Conservation (phyloP, 1,139 yeast genomes). For the Suhomyces kunorum region DNA sequence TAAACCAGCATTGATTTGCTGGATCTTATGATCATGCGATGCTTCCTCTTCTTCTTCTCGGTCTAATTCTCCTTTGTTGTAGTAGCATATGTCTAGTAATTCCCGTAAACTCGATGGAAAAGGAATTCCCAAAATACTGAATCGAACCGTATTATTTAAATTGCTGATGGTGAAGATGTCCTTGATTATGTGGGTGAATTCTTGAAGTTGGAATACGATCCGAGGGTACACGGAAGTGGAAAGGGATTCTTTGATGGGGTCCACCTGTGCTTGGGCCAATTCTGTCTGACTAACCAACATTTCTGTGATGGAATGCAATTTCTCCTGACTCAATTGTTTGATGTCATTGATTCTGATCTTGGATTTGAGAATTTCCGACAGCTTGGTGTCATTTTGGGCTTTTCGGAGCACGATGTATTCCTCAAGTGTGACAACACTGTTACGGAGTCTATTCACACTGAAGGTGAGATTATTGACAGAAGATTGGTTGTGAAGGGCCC, state of each 20-base stretch:
- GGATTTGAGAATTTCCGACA: constrained; percentile 28
- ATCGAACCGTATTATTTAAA: constrained; percentile 24
- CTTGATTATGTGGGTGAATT: constrained; percentile 22
- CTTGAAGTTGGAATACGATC: constrained; percentile 22
- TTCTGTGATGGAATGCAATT: constrained; percentile 19
- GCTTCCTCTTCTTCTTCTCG: constrained; percentile 12
- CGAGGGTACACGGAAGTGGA: constrained; percentile 25
- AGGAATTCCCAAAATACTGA: constrained; percentile 38
- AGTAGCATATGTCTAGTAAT: constrained; percentile 34
- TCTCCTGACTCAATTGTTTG: constrained; percentile 22
- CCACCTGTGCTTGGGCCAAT: constrained; percentile 30
- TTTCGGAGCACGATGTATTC: constrained; percentile 25
- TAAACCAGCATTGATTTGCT: constrained; percentile 37
- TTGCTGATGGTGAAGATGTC: constrained; percentile 34
- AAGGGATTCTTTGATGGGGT: constrained; percentile 30
- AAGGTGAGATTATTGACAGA: constrained; percentile 15
- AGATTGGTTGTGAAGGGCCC: constrained; percentile 14
- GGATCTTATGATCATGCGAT: constrained; percentile 19
- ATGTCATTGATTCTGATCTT: constrained; percentile 29
- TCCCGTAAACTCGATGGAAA: constrained; percentile 38
- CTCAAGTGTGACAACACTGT: constrained; percentile 15
- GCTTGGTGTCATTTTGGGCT: constrained; percentile 27
- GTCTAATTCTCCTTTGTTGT: constrained; percentile 18
- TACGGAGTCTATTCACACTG: constrained; percentile 5
- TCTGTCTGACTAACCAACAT: constrained; percentile 30